Percentiles rank a stretch among this genome's conserved stretches.
phyloP scores from a whole-genome alignment of 257 asterid species.

The Nicotiana benthamiana region DNA sequence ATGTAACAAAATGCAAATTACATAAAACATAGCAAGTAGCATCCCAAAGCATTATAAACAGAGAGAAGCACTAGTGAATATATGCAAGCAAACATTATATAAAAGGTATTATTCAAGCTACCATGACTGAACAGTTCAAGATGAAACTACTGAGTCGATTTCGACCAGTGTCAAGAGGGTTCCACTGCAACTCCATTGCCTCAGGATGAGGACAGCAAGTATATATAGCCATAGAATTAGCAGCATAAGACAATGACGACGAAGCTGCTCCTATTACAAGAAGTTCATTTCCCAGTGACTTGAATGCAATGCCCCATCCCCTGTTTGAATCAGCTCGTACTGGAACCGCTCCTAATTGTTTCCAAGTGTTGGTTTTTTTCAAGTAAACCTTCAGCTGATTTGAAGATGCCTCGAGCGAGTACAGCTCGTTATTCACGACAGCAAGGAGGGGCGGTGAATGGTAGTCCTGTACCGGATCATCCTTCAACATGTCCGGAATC shows the following conservation, averaged over 20 bases:
- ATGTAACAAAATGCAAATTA: background rate
- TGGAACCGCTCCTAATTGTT: constrained; percentile 54
- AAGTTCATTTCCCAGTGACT: constrained; percentile 60
- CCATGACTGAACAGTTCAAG: constrained; percentile 64
- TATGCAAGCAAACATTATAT: background rate
- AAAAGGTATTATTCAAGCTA: constrained; percentile 33
- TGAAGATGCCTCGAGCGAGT: constrained; percentile 53
- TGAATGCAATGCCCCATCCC: constrained; percentile 87
- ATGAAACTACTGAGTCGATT: constrained; percentile 60
- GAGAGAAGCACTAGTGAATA: background rate
- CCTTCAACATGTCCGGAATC: constrained; percentile 61
- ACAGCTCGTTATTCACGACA: constrained; percentile 58
- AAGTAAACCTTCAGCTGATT: constrained; percentile 61
- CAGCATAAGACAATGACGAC: constrained; percentile 13
- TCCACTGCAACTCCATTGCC: constrained; percentile 41
- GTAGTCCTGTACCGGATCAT: constrained; percentile 47
- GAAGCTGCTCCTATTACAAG: constrained; percentile 59
- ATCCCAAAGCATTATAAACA: background rate
- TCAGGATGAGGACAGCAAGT: constrained; percentile 51
- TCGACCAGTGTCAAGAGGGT: constrained; percentile 40
- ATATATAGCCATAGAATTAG: constrained; percentile 49
- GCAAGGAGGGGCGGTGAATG: constrained; percentile 80
- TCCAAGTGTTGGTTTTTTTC: constrained; percentile 60
- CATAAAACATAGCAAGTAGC: background rate
- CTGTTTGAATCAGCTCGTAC: constrained; percentile 55